Base-by-base conservation (phyloP, 257 asterid species). In the Petunia axillaris region DNA sequence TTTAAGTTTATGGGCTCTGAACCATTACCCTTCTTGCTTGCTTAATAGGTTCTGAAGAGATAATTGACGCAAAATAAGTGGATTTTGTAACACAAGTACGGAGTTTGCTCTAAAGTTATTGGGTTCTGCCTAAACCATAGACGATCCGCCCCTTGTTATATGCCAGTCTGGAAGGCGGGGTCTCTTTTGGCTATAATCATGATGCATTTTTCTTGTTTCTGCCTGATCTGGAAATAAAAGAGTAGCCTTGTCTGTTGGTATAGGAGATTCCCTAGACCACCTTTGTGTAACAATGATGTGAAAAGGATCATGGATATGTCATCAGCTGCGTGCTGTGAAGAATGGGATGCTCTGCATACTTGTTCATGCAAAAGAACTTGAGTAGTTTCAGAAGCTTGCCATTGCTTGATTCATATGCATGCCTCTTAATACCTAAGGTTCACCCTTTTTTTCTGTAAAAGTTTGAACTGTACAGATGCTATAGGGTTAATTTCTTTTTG, bases 401-500 rank as follows among this genome's bases (percentile, higher is more conserved):
- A 14, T 44, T 44, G 16, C 58, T 46, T 44, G 58, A 44, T 4
- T 44, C 46, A 46, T 70, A 25, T 46, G 43, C 48, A 46, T 46
- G 9, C 40, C 58, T 68, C 57, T 68, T 9, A 44, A 44, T 25
- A 70, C 9, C 41, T 2, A 70, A 46, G 41, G 1, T n/a, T 71
- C 40, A 2, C 77, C 43, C 35, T 48, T 71, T 64, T 71, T 71
- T 5, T 6, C 25, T 10, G 25, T 71, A 3, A 71, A 25, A 71
- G 60, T 71, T 71, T 57, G 13, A 71, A 35, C 5, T 48, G 10
- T 48, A 35, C 60, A 25, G 6, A 43, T 3, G 8, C 8, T n/a
- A 15, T 67, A 15, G 79, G 9, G 67, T 10, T 55, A 55, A 55
- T 76, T 55, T 76, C 53, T 15, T 57, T 76, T 76, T 2, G 65